phyloP scores from a whole-genome alignment of 1,139 yeast species.

The Pichiaceae sp. region DNA sequence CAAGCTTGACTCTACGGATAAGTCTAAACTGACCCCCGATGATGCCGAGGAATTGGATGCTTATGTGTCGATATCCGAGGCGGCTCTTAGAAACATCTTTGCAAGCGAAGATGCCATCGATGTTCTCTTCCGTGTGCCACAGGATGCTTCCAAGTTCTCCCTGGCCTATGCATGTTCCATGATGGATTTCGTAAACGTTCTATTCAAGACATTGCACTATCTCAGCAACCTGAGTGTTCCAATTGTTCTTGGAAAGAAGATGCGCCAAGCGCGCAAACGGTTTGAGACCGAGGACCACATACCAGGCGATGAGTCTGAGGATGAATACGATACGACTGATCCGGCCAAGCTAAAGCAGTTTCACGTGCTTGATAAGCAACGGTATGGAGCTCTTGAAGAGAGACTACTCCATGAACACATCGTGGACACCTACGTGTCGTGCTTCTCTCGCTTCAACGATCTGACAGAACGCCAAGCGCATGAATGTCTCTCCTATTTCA shows the following conservation, averaged over 20 bases:
- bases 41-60: conserved; percentile 41
- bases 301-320: conserved; percentile 29
- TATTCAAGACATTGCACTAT: conserved; percentile 61
- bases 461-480: conserved; percentile 54
- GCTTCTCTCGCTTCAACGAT: conserved; percentile 48
- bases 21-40: conserved; percentile 53
- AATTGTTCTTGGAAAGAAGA: conserved; percentile 43
- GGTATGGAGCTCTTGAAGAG: conserved; percentile 14
- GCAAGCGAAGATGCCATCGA: conserved; percentile 58
- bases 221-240: conserved; percentile 57
- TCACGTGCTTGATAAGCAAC: conserved; percentile 25
- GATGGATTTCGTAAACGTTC: conserved; percentile 58
- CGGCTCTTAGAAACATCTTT: conserved; percentile 35
- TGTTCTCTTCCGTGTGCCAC: conserved; percentile 52
- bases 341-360: conserved; percentile 9
- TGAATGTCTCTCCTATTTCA: conserved; percentile 61
- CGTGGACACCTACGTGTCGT: conserved; percentile 24
- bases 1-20: conserved; percentile 41
- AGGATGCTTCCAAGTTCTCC: conserved; percentile 57
- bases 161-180: conserved; percentile 54
- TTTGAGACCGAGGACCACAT: conserved; percentile 6
- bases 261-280: conserved; percentile 24
- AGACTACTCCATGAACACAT: conserved; percentile 18
- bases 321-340: conserved; percentile 10
- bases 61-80: conserved; percentile 33